Percentiles rank a stretch among this genome's conserved stretches.
Evolutionary conservation across 1,284 basidiomycete genomes (phyloP).

Genomic region (Neolentinus lepideus): DNA sequence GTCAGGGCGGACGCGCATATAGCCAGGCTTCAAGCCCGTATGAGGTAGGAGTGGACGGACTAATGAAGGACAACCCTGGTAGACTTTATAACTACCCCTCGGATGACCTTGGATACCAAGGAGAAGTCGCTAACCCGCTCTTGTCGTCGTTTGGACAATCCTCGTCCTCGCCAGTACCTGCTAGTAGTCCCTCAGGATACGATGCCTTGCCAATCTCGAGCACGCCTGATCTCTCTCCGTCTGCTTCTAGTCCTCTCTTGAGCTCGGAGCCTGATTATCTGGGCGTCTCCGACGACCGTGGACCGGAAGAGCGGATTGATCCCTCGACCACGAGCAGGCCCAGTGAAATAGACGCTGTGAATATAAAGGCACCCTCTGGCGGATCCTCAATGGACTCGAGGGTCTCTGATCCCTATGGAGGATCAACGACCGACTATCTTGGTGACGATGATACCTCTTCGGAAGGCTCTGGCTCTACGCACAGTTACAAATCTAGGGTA

Average conservation of each 20-base stretch:
- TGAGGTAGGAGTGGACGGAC: not conserved
- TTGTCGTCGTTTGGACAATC: no score
- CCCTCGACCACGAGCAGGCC: not conserved
- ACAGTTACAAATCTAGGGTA: not conserved
- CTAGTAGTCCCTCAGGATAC: not conserved
- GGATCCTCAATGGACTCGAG: no score
- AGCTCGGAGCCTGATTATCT: not conserved
- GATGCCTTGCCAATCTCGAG: not conserved
- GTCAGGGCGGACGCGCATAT: not conserved
- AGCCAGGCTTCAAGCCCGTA: not conserved
- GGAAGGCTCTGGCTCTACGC: not conserved
- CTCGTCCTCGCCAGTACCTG: not conserved
- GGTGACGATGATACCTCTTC: not conserved
- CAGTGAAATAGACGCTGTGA: no score
- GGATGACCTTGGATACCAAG: no score
- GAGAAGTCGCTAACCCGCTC: no score
- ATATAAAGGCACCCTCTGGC: no score
- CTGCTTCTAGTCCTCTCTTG: not conserved
- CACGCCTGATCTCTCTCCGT: not conserved
- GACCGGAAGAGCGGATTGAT: not conserved
- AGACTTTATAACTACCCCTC: no score
- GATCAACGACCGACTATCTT: not conserved
- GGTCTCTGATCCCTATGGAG: no score
- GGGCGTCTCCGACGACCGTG: not conserved
- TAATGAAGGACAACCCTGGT: no score